A percentile compares a stretch with the other conserved stretches of the same genome.
phyloP scores from a whole-genome alignment of 2,329 filamentous ascomycete genomes.

The Aureobasidium pullulans region DNA sequence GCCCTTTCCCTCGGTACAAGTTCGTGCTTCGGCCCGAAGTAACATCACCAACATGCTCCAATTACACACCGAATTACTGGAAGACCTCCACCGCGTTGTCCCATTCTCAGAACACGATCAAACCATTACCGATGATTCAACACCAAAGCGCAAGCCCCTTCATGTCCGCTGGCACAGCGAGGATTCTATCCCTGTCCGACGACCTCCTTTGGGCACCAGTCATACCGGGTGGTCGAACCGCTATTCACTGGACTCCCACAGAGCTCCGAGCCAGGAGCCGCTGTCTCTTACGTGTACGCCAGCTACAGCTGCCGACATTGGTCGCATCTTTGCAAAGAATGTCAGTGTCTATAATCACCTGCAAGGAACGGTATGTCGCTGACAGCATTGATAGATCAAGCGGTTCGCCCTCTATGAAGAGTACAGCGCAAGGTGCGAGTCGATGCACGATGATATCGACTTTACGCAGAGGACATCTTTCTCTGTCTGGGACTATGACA shows the following conservation, averaged over 20 bases:
- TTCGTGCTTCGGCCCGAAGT: conserved; percentile 23
- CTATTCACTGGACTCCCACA: conserved; percentile 40
- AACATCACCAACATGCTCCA: conserved; percentile 62
- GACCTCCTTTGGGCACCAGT: conserved; percentile 7
- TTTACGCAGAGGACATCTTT: conserved; percentile 59
- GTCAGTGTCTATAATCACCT: conserved; percentile 28
- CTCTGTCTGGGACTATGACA: conserved; percentile 73
- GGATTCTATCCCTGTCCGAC: conserved; percentile 35
- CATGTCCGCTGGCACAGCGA: conserved; percentile 43
- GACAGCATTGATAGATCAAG: conserved; percentile 52
- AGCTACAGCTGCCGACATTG: conserved; percentile 46
- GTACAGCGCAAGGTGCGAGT: conserved; percentile 82
- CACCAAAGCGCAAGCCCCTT: conserved; percentile 24
- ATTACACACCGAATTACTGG: conserved; percentile 74
- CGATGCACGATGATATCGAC: conserved; percentile 71
- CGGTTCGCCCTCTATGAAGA: conserved; percentile 85
- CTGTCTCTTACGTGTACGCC: conserved; percentile 42
- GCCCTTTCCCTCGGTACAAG: conserved; percentile 20
- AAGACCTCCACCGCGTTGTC: conserved; percentile 62
- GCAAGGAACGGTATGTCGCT: conserved; percentile 15
- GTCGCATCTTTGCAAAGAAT: conserved; percentile 46
- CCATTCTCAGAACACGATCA: conserved; percentile 53
- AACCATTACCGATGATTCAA: conserved; percentile 17
- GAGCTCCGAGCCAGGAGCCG: conserved; percentile 32
- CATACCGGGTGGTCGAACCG: conserved; percentile 25